Evolutionary conservation across 202 grass and related monocot genomes (phyloP), one percentile per base, ranked within the genome.

Genomic region (Dendrocalamus latiflorus): DNA sequence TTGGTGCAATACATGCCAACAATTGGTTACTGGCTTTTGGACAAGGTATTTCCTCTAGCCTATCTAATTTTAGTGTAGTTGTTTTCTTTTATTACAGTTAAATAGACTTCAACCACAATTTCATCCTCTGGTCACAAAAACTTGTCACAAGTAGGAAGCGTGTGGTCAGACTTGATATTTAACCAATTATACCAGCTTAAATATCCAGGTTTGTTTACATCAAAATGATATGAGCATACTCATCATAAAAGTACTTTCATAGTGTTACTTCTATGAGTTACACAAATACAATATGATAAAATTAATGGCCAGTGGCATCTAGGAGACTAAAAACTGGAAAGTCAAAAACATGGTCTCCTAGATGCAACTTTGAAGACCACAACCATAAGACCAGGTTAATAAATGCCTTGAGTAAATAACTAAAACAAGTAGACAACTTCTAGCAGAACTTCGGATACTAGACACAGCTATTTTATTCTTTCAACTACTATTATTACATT

Each of bases 1-100:
- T 74, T 98, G 85, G 85, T 93, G 61, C 96, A 95, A 72, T 98
- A 98, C 83, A 91, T 84, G 81, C 96, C 96, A 83, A 87, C 87
- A 59, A 14, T 95, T 89, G 93, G 91, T 77, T 91, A 76, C 77
- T 98, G 93, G 96, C 81, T 98, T 24, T 90, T 98, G 95, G 95
- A 95, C 70, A 91, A 90, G 95, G 95, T 98, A 93, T 85, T 78
- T 70, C 43, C 58, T 80, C 18, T 44, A 72, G 24, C 65, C 38
- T 72, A 44, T 79, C 60, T 56, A 61, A 47, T 18, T 86, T 75
- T 74, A 14, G 14, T 6, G 0, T 54, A 16, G 28, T 59, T 30
- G 9, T 41, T 81, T 57, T n/a, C 42, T 41, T 68, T 59, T 15
- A 50, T 15, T 68, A 74, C 8, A 68, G 9, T 3, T 88, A 51